These are phyloP conservation scores for Thermomyces lanuginosus DNA, from an alignment of 2,329 filamentous ascomycete species.

Conservation along the genomic window DNA sequence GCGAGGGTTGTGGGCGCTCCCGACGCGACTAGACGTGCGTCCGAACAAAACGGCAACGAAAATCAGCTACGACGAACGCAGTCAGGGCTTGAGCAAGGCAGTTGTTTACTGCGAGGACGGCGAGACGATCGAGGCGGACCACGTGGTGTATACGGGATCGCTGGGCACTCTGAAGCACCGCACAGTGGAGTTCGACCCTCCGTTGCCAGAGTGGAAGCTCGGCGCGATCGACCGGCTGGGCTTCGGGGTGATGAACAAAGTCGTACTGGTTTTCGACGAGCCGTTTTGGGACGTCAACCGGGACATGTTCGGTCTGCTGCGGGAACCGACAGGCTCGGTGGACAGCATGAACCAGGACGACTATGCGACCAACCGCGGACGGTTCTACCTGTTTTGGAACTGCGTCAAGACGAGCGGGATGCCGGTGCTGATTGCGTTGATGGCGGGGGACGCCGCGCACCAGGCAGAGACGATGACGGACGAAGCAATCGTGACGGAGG, in stretches of 20 bases:
- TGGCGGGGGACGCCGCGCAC: conserved; percentile 88
- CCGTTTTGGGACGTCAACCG: conserved; percentile 80
- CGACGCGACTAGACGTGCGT: conserved; percentile 58
- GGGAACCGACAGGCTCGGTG: conserved; percentile 51
- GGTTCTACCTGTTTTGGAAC: conserved; percentile 97
- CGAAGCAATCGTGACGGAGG: conserved; percentile 60
- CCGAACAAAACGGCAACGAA: conserved; percentile 56
- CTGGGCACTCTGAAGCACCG: conserved; percentile 77
- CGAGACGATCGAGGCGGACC: conserved; percentile 62
- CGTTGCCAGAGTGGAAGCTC: conserved; percentile 73
- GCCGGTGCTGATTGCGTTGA: conserved; percentile 74
- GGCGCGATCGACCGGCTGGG: conserved; percentile 70
- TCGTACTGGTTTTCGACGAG: conserved; percentile 74
- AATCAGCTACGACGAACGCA: conserved; percentile 46
- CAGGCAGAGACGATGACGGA: conserved; percentile 68
- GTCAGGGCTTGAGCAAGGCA: conserved; percentile 28
- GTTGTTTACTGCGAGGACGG: conserved; percentile 64
- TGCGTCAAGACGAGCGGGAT: conserved; percentile 77
- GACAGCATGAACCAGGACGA: conserved; percentile 63
- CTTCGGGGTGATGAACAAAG: conserved; percentile 89
- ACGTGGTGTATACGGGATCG: conserved; percentile 77
- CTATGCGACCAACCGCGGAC: conserved; percentile 63
- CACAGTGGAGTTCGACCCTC: conserved; percentile 68
- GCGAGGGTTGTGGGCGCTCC: conserved; percentile 65
- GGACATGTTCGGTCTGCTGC: conserved; percentile 86